A percentile compares a stretch with the other conserved stretches of the same genome.
These are phyloP conservation scores for Stagonosporopsis cucurbitacearum DNA, from an alignment of 2,329 filamentous ascomycete genomes.

Conservation along the genomic window DNA sequence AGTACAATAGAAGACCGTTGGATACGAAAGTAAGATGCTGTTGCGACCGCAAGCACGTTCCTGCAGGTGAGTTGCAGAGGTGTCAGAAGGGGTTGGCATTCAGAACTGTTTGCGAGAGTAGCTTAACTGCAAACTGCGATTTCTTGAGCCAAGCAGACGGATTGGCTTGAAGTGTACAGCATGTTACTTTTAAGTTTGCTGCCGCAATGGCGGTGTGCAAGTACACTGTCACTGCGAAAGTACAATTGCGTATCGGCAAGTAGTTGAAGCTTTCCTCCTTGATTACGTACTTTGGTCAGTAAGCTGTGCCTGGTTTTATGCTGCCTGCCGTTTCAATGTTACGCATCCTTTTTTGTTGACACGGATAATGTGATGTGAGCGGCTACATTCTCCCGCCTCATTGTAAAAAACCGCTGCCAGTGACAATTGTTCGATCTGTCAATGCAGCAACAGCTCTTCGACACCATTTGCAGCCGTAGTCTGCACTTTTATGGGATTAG, in stretches of 20 bases:
- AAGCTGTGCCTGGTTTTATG: not conserved
- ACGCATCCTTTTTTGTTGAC: not conserved
- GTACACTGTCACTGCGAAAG: not conserved
- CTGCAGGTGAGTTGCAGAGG: not conserved
- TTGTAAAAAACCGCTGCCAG: not conserved
- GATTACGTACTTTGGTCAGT: conserved; percentile 5
- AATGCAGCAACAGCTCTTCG: not conserved
- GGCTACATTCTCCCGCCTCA: not conserved
- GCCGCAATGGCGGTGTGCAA: not conserved
- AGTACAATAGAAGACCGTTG: not conserved
- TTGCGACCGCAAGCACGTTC: not conserved
- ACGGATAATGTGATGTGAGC: not conserved
- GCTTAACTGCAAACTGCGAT: not conserved
- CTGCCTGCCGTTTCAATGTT: not conserved
- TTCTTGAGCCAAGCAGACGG: not conserved
- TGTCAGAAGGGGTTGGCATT: not conserved
- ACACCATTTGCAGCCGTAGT: not conserved
- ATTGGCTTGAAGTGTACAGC: not conserved
- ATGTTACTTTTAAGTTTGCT: not conserved
- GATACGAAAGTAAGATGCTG: not conserved
- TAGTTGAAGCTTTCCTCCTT: not conserved
- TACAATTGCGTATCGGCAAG: not conserved
- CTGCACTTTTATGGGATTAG: not conserved
- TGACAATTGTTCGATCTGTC: not conserved
- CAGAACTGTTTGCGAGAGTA: not conserved